Base-by-base conservation (phyloP, 192 early-diverging fungal species). In the Coemansia sp. region DNA sequence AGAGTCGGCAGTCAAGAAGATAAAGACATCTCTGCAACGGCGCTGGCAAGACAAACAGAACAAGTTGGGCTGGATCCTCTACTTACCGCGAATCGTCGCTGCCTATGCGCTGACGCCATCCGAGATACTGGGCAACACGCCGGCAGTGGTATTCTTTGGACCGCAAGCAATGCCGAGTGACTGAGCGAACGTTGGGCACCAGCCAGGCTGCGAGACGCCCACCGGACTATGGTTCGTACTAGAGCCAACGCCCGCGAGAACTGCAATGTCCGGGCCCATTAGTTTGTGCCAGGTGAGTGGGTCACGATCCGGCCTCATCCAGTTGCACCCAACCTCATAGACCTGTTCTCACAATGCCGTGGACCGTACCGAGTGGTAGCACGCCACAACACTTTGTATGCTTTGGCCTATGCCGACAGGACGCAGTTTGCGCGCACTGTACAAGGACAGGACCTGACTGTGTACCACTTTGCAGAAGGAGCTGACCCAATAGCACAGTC, bases 311-410 rank as follows among this genome's bases (percentile, higher is more conserved):
- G 50, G 0, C 61, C 52, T 11, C 50, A 21, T 4, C 69, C 63
- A 16, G 26, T 14, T 19, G 48, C 57, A 5, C 2, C 39, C 9
- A 41, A 71, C 48, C 56, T 71, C 17, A 52, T 58, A 1, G 38
- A 6, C 1, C 57, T 53, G 25, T 47, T 57, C n/a, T 22, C 21
- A 1, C 31, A 52, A 19, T 26, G 57, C 2, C 17, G 25, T 3
- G 69, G 69, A 10, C 69, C 69, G 11, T 65, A 47, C 45, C 14
- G 17, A 1, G 69, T 71, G 43, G 43, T 48, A 1, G 43, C 41
- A 0, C 26, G 59, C 26, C 35, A 52, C 48, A 38, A 22, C 49
- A 29, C 61, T 3, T 37, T 48, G 9, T 62, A 62, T 19, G 19
- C 16, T 1, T 49, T 62, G 21, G 49, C 9, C 9, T 12, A 62